Evolutionary conservation across 2,329 filamentous ascomycete genomes (phyloP), one percentile per base, ranked within the genome.

Genomic region (Furcasterigmium furcatum): DNA sequence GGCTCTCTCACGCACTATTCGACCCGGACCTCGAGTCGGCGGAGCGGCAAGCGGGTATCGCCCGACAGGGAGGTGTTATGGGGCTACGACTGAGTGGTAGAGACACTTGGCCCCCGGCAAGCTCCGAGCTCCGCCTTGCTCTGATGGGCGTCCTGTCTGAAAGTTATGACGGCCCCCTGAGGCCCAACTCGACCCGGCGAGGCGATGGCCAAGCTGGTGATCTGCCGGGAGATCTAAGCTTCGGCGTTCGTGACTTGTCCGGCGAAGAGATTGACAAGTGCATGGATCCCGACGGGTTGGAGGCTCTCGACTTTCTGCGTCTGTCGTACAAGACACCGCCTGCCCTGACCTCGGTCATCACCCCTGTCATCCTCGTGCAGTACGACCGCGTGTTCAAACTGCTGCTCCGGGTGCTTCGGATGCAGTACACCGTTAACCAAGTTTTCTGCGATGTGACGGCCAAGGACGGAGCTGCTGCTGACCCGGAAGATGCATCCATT

Each of bases 291-390:
- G 79, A 88, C 59, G 87, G 85, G 0, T 76, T 97, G 16, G 84
- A 92, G 59, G 94, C 94, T 0, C 74, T 97, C n/a, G 94, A 97
- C 64, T 97, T 99, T 58, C 73, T 99, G 14, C 82, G 89, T 2
- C 71, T 99, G 8, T 87, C 91, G 38, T 97, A 96, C 66, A 87
- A 85, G 34, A 77, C 91, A 1, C 86, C 91, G 0, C 64, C 78
- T 1, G 81, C 88, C 1, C 71, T 97, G 1, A 75, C 84, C 34
- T 73, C 83, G 0, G 76, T 97, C 50, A 84, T 99, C 35, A 91
- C 89, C 0, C 73, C 82, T 0, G 63, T 74, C 0, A 77, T 85
- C 2, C 68, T 97, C 10, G 71, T 82, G 45, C 90, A 90, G 55
- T 97, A 96, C 58, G 94, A 97, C 61, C 75, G 77, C 39, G 77